Conservation (phyloP, 1,139 yeast species). For the Nakaseomyces nivariensis region DNA sequence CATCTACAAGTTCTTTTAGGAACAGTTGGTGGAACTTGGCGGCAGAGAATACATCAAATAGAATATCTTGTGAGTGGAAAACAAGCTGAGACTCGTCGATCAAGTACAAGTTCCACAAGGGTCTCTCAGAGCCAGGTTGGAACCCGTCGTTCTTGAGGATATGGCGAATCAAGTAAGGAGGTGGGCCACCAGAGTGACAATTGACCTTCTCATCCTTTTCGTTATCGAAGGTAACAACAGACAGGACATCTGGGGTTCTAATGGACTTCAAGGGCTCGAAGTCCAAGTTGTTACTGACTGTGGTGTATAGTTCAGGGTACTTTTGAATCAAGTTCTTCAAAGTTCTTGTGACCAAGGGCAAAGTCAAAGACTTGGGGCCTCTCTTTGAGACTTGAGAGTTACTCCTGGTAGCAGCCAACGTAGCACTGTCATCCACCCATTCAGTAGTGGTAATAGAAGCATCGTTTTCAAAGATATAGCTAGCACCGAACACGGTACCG, state of each 20-base stretch:
- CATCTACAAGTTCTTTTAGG: constrained; percentile 2
- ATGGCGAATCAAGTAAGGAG: constrained; percentile 19
- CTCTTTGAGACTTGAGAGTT: not conserved
- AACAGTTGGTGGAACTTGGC: constrained; percentile 22
- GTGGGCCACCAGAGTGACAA: constrained; percentile 24
- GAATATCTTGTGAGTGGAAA: constrained; percentile 25
- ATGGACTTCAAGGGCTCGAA: constrained; percentile 17
- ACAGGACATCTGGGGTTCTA: constrained; percentile 18
- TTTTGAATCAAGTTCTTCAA: constrained; percentile 16
- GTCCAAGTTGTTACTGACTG: constrained; percentile 18
- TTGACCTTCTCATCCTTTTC: constrained; percentile 21
- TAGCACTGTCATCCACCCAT: constrained; percentile 18
- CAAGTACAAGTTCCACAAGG: constrained; percentile 23
- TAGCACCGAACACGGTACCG: constrained; percentile 22
- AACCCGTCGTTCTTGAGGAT: constrained; percentile 21
- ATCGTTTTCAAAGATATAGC: constrained; percentile 11
- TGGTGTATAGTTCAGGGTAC: constrained; percentile 20
- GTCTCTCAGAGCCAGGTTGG: constrained; percentile 16
- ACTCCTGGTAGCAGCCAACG: constrained; percentile 9
- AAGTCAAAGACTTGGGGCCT: constrained; percentile 5
- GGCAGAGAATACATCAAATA: constrained; percentile 27
- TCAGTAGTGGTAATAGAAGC: constrained; percentile 8
- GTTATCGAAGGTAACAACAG: constrained; percentile 17
- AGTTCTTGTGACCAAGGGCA: constrained; percentile 15
- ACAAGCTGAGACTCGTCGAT: constrained; percentile 21